Evolutionary conservation across 78 protist genomes (phyloP).

Genomic region (Pigoraptor vietnamica): DNA sequence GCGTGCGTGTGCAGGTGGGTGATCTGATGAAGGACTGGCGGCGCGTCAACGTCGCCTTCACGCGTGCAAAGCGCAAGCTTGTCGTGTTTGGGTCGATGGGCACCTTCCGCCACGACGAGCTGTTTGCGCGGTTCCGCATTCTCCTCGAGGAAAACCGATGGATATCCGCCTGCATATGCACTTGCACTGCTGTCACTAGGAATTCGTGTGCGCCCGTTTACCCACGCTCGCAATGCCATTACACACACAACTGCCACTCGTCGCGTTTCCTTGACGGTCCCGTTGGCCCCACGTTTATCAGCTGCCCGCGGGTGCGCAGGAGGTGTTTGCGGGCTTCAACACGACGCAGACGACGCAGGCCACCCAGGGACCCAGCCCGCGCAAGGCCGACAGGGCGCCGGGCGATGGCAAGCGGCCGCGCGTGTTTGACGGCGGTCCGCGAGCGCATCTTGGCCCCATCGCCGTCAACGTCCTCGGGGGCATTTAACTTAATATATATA

Average conservation of each 20-base stretch:
- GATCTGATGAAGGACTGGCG: slow-evolving; percentile 73
- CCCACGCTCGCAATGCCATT: no score
- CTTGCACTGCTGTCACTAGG: neutral
- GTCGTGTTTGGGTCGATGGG: slow-evolving; percentile 57
- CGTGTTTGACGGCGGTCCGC: neutral
- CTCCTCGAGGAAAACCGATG: neutral
- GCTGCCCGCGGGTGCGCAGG: neutral
- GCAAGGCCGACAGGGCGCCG: neutral
- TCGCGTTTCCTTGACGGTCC: neutral
- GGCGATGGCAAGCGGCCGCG: neutral
- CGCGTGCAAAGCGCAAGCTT: slow-evolving; percentile 80
- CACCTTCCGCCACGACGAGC: neutral
- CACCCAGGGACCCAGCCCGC: neutral
- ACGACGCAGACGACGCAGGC: neutral
- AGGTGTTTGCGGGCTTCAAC: neutral
- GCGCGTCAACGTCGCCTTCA: slow-evolving; percentile 80
- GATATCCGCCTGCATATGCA: neutral
- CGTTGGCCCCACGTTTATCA: neutral
- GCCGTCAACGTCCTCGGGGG: neutral
- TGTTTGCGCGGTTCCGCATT: neutral
- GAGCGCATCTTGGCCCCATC: neutral
- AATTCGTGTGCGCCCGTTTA: no score
- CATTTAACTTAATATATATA: no score
- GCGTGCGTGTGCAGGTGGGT: slow-evolving; percentile 36
- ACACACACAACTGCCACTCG: neutral